Conservation (phyloP, 352 stramenopile species). For the Peronospora destructor region DNA sequence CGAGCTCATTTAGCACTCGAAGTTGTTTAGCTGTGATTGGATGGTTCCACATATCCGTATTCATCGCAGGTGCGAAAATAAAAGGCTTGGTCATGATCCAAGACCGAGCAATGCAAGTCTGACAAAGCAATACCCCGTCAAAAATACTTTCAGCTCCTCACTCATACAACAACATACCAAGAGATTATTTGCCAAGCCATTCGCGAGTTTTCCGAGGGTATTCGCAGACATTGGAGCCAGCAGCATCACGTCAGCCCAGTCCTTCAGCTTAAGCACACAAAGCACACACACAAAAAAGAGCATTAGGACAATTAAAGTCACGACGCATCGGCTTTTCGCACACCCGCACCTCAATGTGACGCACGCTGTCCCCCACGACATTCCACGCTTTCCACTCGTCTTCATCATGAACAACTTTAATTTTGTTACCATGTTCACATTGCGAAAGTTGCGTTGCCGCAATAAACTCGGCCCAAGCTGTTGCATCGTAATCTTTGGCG, state of each 20-base stretch:
- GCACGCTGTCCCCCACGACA: slow-evolving; percentile 68
- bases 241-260: slow-evolving; percentile 92
- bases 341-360: slow-evolving; percentile 78
- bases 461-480: slow-evolving; percentile 39
- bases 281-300: background rate
- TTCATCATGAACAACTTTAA: slow-evolving; percentile 57
- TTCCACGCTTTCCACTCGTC: slow-evolving; percentile 83
- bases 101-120: slow-evolving; percentile 88
- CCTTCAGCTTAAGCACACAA: slow-evolving; percentile 73
- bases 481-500: slow-evolving; percentile 63
- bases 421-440: background rate
- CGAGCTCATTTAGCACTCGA: slow-evolving; percentile 43
- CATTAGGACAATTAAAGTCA: background rate
- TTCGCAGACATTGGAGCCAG: slow-evolving; percentile 88
- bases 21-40: slow-evolving; percentile 86
- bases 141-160: background rate
- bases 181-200: slow-evolving; percentile 93
- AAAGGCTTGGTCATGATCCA: slow-evolving; percentile 92
- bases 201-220: slow-evolving; percentile 86
- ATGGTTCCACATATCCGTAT: slow-evolving; percentile 97
- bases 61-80: slow-evolving; percentile 94
- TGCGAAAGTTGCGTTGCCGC: slow-evolving; percentile 16
- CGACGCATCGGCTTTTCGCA: background rate
- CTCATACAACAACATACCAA: slow-evolving; percentile 41
- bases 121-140: slow-evolving; percentile 5